Evolutionary conservation across 1,284 basidiomycete species (phyloP).

Genomic region (Coriolopsis trogii): DNA sequence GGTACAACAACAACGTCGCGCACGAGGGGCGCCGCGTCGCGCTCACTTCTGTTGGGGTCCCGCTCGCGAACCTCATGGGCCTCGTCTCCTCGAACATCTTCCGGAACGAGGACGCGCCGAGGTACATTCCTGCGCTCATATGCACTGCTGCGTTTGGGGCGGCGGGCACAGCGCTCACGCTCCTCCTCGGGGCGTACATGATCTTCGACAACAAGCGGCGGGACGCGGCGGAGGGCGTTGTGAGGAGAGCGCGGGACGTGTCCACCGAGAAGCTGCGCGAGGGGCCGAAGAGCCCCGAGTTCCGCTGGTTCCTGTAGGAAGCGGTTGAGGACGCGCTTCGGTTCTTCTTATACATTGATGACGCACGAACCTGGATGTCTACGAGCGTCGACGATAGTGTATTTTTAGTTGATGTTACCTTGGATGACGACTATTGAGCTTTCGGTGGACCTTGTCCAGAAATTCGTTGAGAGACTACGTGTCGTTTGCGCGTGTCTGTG

Average conservation of each 20-base stretch:
- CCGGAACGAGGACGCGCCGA: slow-evolving; percentile 49
- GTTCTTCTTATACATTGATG: too few species aligned
- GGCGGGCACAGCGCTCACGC: slow-evolving; percentile 8
- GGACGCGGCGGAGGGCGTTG: slow-evolving; percentile 11
- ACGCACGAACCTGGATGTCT: too few species aligned
- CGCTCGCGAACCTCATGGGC: slow-evolving; percentile 52
- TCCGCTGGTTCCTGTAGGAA: slow-evolving; percentile 14
- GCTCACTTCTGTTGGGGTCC: slow-evolving; percentile 51
- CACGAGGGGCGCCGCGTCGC: slow-evolving; percentile 51
- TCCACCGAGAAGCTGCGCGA: slow-evolving; percentile 10
- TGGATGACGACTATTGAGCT: too few species aligned
- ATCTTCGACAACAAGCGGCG: slow-evolving; percentile 7
- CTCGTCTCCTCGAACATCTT: slow-evolving; percentile 56
- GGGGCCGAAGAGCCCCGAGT: slow-evolving; percentile 7
- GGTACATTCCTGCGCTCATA: slow-evolving; percentile 10
- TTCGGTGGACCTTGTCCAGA: too few species aligned
- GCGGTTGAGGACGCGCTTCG: too few species aligned
- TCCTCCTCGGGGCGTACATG: slow-evolving; percentile 8
- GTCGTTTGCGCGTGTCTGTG: too few species aligned
- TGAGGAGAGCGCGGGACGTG: slow-evolving; percentile 7
- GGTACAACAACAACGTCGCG: slow-evolving; percentile 56
- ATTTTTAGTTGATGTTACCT: too few species aligned
- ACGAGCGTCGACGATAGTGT: too few species aligned
- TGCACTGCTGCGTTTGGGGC: slow-evolving; percentile 12
- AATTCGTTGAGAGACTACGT: too few species aligned